Evolutionary conservation across 2,329 filamentous ascomycete species (phyloP), one percentile per base, ranked within the genome.

Genomic region (Pseudocercospora vitis): DNA sequence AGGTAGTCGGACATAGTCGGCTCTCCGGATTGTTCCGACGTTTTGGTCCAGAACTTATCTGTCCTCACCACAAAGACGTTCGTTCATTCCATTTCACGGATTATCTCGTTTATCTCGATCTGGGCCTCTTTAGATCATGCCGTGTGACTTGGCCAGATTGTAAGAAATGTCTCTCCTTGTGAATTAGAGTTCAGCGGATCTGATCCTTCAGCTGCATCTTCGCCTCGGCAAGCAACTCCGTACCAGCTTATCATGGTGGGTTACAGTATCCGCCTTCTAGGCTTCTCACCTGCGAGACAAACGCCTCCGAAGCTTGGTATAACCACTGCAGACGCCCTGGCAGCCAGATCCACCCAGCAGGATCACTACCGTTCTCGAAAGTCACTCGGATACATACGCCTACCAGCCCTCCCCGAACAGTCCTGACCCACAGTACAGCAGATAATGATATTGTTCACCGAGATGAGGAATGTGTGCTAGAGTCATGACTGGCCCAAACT

Each of bases 131-230:
- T n/a, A n/a, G n/a, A n/a, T n/a, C n/a, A n/a, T n/a, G 21, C 24
- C 19, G 37, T 42, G 37, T 24, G 24, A 42, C 37, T 12, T 23
- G 12, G 21, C 24, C 37, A 42, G 21, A 21, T 42, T 42, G 37
- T 42, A 21, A 42, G 12, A 21, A 24, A 42, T n/a, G n/a, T n/a
- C n/a, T n/a, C n/a, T n/a, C n/a, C n/a, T n/a, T n/a, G n/a, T 42
- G 18, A 42, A 42, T 23, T 42, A 42, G 37, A 42, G 37, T 42
- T 42, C 24, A 42, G 37, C 16, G 21, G 37, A 21, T n/a, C n/a
- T n/a, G 18, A 42, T 42, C 37, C 37, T 42, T 14, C 37, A 23
- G 37, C 18, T 19, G 11, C 7, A 40, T 40, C 19, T 18, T 40
- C 19, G 37, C 37, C 37, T 42, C 37, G 37, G 37, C 37, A 42